Conservation (phyloP, 148 eudicot genomes). For the Nepenthes gracilis region DNA sequence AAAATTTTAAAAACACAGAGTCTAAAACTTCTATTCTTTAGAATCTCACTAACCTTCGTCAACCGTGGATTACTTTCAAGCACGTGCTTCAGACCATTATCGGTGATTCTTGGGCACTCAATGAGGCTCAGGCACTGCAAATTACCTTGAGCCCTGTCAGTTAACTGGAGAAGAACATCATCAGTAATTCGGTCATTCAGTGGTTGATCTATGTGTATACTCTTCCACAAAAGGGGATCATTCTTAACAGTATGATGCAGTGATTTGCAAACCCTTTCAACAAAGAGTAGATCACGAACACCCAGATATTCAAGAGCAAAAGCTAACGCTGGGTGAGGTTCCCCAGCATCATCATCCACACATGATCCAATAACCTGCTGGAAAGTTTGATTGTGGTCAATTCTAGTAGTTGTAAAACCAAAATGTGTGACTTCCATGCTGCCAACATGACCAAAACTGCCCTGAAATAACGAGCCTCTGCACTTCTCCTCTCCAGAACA, state of each 20-base stretch:
- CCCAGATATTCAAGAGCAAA: conserved; percentile 61
- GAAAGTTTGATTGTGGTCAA: conserved; percentile 4
- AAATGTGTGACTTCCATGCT: conserved; percentile 6
- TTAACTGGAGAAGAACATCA: conserved; percentile 50
- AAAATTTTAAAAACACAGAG: too few relatives aligned
- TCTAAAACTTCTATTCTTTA: too few relatives aligned
- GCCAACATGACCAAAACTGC: conserved; percentile 7
- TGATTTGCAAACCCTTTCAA: conserved; percentile 71
- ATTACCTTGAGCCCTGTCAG: conserved; percentile 59
- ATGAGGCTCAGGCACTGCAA: conserved; percentile 65
- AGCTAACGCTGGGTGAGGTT: conserved; percentile 48
- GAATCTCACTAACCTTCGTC: conserved; percentile 49
- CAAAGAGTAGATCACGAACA: conserved; percentile 52
- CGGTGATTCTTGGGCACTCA: conserved; percentile 59
- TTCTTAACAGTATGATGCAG: conserved; percentile 32
- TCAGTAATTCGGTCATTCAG: conserved; percentile 54
- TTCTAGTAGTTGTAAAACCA: conserved; percentile 1
- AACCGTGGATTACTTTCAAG: conserved; percentile 47
- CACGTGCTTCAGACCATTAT: conserved; percentile 52
- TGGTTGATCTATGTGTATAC: conserved; percentile 48
- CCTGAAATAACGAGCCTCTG: conserved; percentile 4
- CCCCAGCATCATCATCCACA: conserved; percentile 21
- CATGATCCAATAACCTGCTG: conserved; percentile 9
- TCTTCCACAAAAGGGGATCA: conserved; percentile 70
- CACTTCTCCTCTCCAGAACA: conserved; percentile 9